Evolutionary conservation across 2,329 filamentous ascomycete species (phyloP).

Genomic region (Alternaria tenuissima): DNA sequence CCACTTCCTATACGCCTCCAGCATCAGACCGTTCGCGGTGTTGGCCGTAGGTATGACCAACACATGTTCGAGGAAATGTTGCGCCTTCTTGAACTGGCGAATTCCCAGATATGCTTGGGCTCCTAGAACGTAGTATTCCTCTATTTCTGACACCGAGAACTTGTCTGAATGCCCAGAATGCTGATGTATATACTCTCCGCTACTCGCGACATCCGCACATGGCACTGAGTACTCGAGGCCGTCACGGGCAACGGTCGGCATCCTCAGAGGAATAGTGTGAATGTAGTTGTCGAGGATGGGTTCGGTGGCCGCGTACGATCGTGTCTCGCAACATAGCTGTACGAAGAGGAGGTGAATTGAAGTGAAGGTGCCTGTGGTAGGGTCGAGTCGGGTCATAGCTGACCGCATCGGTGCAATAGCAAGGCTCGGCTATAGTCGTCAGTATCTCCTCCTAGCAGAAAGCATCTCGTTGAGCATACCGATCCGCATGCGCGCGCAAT

Average conservation of each 20-base stretch:
- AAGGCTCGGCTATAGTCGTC: constrained; percentile 39
- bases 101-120: constrained; percentile 58
- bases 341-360: constrained; percentile 67
- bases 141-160: constrained; percentile 62
- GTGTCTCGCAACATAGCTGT: constrained; percentile 64
- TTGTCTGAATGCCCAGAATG: constrained; percentile 65
- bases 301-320: constrained; percentile 64
- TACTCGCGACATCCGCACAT: constrained; percentile 54
- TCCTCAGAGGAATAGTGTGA: constrained; percentile 66
- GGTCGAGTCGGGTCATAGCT: constrained; percentile 72
- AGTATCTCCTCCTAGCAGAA: not conserved
- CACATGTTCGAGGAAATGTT: constrained; percentile 57
- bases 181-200: constrained; percentile 67
- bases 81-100: constrained; percentile 54
- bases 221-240: constrained; percentile 50
- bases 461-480: constrained; percentile 32
- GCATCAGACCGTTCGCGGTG: constrained; percentile 77
- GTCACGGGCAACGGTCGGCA: constrained; percentile 39
- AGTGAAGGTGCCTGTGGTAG: constrained; percentile 71
- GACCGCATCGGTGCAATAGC: constrained; percentile 53
- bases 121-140: constrained; percentile 63
- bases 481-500: constrained; percentile 42
- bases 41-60: constrained; percentile 71
- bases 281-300: constrained; percentile 71
- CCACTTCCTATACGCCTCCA: constrained; percentile 93